Percentiles rank a stretch among this genome's conserved stretches.
phyloP scores from a whole-genome alignment of 2,329 filamentous ascomycete genomes.

The Albifimbria verrucaria region DNA sequence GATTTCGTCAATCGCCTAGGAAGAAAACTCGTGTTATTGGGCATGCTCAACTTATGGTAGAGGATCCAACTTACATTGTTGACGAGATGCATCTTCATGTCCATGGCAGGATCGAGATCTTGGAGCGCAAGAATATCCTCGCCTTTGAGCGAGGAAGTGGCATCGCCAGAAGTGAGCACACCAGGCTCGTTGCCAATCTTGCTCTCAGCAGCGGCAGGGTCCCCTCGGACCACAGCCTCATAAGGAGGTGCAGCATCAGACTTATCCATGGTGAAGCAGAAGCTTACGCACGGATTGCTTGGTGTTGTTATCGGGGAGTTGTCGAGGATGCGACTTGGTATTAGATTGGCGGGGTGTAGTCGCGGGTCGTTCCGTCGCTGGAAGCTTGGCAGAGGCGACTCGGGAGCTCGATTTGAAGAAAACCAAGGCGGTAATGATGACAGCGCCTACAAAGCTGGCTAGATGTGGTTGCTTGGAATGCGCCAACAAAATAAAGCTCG shows the following conservation, averaged over 20 bases:
- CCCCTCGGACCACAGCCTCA: not conserved
- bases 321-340: not conserved
- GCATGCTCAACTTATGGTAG: no score
- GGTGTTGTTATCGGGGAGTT: not conserved
- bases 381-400: no score
- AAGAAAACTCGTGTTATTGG: not conserved
- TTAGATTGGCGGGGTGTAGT: not conserved
- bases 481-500: no score
- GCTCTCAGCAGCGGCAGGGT: not conserved
- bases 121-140: constrained; percentile 55
- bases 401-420: no score
- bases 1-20: constrained; percentile 52
- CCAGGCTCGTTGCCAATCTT: not conserved
- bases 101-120: constrained; percentile 58
- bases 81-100: constrained; percentile 66
- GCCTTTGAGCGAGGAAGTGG: constrained; percentile 17
- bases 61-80: constrained; percentile 55
- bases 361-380: no score
- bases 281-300: not conserved
- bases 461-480: no score
- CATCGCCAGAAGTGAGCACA: constrained; percentile 5
- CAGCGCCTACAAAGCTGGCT: no score
- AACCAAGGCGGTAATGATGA: no score
- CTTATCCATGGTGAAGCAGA: not conserved
- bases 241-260: not conserved